Percentiles rank a stretch among this genome's conserved stretches.
Conservation (phyloP, 345 rosid genomes). For the Eucalyptus grandis region DNA sequence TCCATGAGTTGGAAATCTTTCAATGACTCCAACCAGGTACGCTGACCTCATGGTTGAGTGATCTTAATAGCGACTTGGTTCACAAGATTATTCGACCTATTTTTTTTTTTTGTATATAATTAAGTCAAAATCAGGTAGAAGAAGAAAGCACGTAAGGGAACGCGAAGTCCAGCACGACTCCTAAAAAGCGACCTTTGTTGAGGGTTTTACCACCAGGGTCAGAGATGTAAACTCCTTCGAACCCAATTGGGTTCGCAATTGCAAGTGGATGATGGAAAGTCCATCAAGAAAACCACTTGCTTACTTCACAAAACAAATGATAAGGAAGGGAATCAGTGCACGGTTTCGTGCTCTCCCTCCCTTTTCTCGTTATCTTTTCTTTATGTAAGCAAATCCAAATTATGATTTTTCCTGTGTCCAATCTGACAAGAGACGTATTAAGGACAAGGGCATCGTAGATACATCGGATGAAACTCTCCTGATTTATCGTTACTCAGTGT, state of each 20-base stretch:
- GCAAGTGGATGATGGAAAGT: not conserved
- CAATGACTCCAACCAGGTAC: not conserved
- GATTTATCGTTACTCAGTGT: not conserved
- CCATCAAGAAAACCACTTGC: not conserved
- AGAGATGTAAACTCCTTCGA: not conserved
- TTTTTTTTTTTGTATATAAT: not conserved
- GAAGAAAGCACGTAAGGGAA: not conserved
- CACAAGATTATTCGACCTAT: not conserved
- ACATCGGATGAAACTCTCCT: not conserved
- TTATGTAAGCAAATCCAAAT: not conserved
- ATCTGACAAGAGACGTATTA: not conserved
- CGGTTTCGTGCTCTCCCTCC: not conserved
- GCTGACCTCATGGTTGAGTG: not conserved
- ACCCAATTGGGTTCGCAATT: not conserved
- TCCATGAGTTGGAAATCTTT: not conserved
- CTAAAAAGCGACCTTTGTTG: not conserved
- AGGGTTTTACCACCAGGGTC: not conserved
- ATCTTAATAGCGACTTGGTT: not conserved
- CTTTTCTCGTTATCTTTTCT: not conserved
- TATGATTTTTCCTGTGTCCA: not conserved
- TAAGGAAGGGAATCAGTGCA: not conserved
- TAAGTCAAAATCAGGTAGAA: not conserved
- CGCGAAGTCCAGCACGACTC: not conserved
- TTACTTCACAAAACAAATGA: not conserved
- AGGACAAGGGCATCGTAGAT: not conserved